Conservation (phyloP, 108 stramenopile species). For the Mayamaea pseudoterrestris region DNA sequence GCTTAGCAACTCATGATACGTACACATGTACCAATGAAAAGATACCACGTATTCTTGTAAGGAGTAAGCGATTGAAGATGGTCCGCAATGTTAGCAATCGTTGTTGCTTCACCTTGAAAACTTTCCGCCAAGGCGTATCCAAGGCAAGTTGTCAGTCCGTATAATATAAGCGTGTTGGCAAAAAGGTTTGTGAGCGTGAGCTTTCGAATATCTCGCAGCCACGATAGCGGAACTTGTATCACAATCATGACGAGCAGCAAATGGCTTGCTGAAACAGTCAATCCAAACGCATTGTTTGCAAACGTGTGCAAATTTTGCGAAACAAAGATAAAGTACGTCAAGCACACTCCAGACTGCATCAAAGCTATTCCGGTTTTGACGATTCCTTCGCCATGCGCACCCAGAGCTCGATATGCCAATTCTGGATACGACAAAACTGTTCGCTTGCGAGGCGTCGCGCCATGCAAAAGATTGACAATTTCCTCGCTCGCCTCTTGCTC, state of each 20-base stretch:
- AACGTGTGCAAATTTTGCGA: conserved; percentile 35
- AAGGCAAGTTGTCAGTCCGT: conserved; percentile 41
- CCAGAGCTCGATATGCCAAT: conserved; percentile 42
- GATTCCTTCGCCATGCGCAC: conserved; percentile 18
- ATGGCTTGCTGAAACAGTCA: conserved; percentile 18
- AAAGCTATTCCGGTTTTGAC: conserved; percentile 48
- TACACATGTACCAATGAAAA: conserved; percentile 57
- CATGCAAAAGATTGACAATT: neutral
- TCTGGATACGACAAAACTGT: conserved; percentile 44
- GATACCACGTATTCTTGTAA: conserved; percentile 36
- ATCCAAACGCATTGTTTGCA: conserved; percentile 4
- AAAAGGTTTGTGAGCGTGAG: conserved; percentile 54
- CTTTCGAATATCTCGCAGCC: conserved; percentile 53
- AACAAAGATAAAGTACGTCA: conserved; percentile 69
- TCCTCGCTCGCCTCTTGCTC: neutral
- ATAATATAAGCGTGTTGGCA: conserved; percentile 48
- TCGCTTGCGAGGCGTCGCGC: neutral
- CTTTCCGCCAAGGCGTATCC: conserved; percentile 23
- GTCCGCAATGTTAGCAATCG: conserved; percentile 2
- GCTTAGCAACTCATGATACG: conserved; percentile 1
- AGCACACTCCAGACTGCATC: conserved; percentile 58
- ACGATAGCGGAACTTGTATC: conserved; percentile 42
- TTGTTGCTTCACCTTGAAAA: too few relatives aligned
- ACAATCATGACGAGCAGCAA: conserved; percentile 37
- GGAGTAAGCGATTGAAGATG: conserved; percentile 12